Percentiles rank a stretch among this genome's conserved stretches.
Conservation (phyloP, 2,329 filamentous ascomycete species). For the Seiridium unicorne region DNA sequence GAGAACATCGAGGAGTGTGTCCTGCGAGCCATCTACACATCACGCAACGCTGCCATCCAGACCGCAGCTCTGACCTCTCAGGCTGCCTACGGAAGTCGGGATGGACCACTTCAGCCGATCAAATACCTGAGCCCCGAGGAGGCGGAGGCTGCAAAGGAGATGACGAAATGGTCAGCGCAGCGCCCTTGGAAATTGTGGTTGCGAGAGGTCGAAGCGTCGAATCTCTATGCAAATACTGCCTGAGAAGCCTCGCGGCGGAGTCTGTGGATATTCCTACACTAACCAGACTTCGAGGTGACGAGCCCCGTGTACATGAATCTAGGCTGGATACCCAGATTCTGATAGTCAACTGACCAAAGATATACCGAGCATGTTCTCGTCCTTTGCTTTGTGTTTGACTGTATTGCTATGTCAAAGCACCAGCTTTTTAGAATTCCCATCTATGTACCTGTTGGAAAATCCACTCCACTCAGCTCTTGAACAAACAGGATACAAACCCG, state of each 20-base stretch:
- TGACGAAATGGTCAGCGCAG: slow-evolving; percentile 2
- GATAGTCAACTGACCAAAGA: too few species aligned
- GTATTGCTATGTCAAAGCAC: too few species aligned
- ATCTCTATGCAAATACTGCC: slow-evolving; percentile 7
- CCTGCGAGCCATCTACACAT: slow-evolving; percentile 40
- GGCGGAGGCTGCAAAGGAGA: slow-evolving; percentile 4
- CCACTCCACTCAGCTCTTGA: too few species aligned
- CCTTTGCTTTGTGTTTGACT: too few species aligned
- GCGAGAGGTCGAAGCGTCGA: slow-evolving; percentile 6
- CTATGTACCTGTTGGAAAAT: too few species aligned
- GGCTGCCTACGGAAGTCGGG: slow-evolving; percentile 4
- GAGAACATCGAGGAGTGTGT: slow-evolving; percentile 36
- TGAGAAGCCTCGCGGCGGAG: background rate
- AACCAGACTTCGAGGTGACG: too few species aligned
- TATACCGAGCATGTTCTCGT: too few species aligned
- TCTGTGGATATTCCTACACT: too few species aligned
- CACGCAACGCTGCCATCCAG: slow-evolving; percentile 40
- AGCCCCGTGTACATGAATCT: too few species aligned
- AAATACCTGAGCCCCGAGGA: slow-evolving; percentile 9
- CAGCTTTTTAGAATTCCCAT: too few species aligned
- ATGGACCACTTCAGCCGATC: slow-evolving; percentile 7
- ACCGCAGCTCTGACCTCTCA: slow-evolving; percentile 29
- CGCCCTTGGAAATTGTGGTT: slow-evolving; percentile 7
- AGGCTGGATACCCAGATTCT: too few species aligned
- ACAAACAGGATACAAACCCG: too few species aligned